These are phyloP conservation scores for Xanthoconium separans DNA, from an alignment of 1,284 basidiomycete species.

Conservation along the genomic window DNA sequence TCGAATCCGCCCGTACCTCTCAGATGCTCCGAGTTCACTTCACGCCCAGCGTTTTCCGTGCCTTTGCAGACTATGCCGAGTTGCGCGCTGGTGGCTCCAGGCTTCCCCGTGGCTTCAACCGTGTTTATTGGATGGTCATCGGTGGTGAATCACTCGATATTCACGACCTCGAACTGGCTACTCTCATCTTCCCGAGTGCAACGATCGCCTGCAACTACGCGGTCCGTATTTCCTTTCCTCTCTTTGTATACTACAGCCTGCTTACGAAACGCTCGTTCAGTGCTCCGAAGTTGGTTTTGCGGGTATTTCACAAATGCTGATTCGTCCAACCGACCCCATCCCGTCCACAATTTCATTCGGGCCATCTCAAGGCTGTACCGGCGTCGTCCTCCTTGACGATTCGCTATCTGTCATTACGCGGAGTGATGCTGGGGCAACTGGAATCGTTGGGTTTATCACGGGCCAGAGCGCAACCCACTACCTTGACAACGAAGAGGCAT, in stretches of 20 bases:
- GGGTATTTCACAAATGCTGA: slow-evolving; percentile 32
- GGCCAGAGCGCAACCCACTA: slow-evolving; percentile 27
- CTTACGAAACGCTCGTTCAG: slow-evolving; percentile 9
- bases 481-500: slow-evolving; percentile 26
- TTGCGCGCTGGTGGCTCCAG: slow-evolving; percentile 17
- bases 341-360: slow-evolving; percentile 26
- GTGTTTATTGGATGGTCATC: slow-evolving; percentile 32
- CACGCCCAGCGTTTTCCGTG: slow-evolving; percentile 30
- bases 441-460: slow-evolving; percentile 28
- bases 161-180: slow-evolving; percentile 26
- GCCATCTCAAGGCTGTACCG: slow-evolving; percentile 27
- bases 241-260: not conserved
- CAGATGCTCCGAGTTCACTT: slow-evolving; percentile 30
- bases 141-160: slow-evolving; percentile 26
- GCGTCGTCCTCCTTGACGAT: slow-evolving; percentile 28
- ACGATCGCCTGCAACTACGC: slow-evolving; percentile 34
- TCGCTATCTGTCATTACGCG: slow-evolving; percentile 20
- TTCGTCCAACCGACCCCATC: slow-evolving; percentile 26
- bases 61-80: slow-evolving; percentile 26
- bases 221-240: slow-evolving; percentile 10
- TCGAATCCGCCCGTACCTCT: slow-evolving; percentile 22
- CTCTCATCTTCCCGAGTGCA: slow-evolving; percentile 22
- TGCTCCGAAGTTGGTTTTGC: slow-evolving; percentile 33
- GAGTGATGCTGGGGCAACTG: slow-evolving; percentile 18
- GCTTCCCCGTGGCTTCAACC: slow-evolving; percentile 26